These are phyloP conservation scores for Ochromonas danica DNA, from an alignment of 108 stramenopile genomes.

Conservation along the genomic window DNA sequence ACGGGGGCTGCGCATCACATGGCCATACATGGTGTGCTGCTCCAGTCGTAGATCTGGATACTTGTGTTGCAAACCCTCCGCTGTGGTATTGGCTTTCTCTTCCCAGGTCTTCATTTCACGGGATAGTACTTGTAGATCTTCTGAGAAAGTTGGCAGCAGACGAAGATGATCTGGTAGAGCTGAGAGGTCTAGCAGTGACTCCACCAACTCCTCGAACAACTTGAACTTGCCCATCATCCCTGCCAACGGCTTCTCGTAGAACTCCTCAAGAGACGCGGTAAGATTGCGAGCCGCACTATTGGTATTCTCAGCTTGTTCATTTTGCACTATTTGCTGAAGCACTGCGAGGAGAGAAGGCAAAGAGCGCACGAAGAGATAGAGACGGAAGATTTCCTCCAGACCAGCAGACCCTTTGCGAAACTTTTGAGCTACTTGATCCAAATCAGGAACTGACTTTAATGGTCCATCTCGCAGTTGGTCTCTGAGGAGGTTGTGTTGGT, in stretches of 20 bases:
- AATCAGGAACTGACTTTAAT: slow-evolving; percentile 43
- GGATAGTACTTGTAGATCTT: slow-evolving; percentile 66
- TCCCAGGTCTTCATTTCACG: slow-evolving; percentile 67
- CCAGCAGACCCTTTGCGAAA: slow-evolving; percentile 41
- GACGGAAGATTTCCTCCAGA: slow-evolving; percentile 45
- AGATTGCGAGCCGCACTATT: background rate
- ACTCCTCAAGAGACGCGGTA: background rate
- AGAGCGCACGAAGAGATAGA: slow-evolving; percentile 44
- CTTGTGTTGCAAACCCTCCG: slow-evolving; percentile 45
- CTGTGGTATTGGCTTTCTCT: slow-evolving; percentile 57
- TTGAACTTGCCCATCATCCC: background rate
- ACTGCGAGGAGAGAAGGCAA: background rate
- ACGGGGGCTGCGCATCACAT: background rate
- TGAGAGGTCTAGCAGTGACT: slow-evolving; percentile 44
- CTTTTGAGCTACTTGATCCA: slow-evolving; percentile 34
- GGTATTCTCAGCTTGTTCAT: too few relatives aligned
- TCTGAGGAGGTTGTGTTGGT: slow-evolving; percentile 24
- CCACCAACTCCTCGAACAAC: slow-evolving; percentile 37
- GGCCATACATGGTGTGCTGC: background rate
- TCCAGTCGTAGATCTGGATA: background rate
- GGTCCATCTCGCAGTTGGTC: slow-evolving; percentile 37
- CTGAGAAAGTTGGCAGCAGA: slow-evolving; percentile 64
- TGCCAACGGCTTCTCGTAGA: background rate
- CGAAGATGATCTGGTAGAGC: slow-evolving; percentile 70
- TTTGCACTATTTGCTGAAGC: slow-evolving; percentile 7